Conservation (phyloP, 2,329 filamentous ascomycete species). For the Fusarium sterilihyphosum region DNA sequence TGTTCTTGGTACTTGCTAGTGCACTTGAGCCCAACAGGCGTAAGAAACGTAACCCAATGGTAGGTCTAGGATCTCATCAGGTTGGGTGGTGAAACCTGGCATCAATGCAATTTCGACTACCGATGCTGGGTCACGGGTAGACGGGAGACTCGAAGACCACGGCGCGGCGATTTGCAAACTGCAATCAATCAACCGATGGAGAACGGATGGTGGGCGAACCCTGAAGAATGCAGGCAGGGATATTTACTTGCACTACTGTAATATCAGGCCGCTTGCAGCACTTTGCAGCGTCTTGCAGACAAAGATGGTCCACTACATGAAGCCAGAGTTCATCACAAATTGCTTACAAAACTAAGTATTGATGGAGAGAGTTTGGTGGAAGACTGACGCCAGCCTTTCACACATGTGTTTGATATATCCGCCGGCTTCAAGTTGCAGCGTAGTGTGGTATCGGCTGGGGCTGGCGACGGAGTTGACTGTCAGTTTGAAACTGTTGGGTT, state of each 20-base stretch:
- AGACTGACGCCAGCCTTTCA: not conserved
- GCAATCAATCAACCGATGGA: not conserved
- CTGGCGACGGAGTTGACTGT: not conserved
- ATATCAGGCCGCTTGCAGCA: conserved; percentile 37
- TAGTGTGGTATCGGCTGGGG: not conserved
- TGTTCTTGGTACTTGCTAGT: conserved; percentile 27
- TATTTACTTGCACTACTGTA: conserved; percentile 29
- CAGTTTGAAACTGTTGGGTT: not conserved
- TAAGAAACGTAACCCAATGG: conserved; percentile 2
- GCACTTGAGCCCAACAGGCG: not conserved
- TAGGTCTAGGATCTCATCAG: not conserved
- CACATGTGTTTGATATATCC: not conserved
- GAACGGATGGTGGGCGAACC: conserved; percentile 33
- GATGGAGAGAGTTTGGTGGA: not conserved
- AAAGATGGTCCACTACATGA: conserved; percentile 26
- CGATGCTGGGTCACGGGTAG: conserved; percentile 5
- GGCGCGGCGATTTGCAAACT: not conserved
- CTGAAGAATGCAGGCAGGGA: conserved; percentile 36
- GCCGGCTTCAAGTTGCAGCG: not conserved
- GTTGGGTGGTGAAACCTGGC: conserved; percentile 22
- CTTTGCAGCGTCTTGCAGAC: conserved; percentile 25
- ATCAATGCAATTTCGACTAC: conserved; percentile 13
- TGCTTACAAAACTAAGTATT: not conserved
- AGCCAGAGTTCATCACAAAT: conserved; percentile 3
- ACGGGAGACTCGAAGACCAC: conserved; percentile 7